phyloP scores from a whole-genome alignment of 495 filamentous ascomycete species.

The Margaritispora aquatica region DNA sequence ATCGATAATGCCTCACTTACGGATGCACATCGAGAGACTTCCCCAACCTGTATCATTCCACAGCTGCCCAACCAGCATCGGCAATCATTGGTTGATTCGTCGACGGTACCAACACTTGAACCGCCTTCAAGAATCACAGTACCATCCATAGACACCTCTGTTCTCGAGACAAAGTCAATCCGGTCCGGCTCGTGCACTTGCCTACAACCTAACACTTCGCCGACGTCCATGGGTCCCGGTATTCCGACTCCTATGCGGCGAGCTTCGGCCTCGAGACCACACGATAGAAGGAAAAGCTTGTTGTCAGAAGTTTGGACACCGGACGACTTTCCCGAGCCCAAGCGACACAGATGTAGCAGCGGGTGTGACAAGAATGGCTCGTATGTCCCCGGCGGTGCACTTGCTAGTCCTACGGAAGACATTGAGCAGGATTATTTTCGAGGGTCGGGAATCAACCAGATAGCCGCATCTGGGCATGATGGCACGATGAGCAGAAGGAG shows the following conservation, averaged over 20 bases:
- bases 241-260: not conserved
- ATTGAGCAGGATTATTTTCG: not conserved
- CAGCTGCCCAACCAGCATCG: not conserved
- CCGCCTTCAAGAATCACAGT: not conserved
- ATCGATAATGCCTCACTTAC: not conserved
- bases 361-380: conserved; percentile 4
- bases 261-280: conserved; percentile 2
- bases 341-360: not conserved
- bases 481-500: not conserved
- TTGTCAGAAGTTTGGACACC: conserved; percentile 23
- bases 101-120: not conserved
- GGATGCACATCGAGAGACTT: too few relatives aligned
- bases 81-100: not conserved
- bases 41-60: not conserved
- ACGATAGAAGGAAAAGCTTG: conserved; percentile 17
- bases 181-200: not conserved
- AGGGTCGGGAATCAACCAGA: not conserved
- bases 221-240: not conserved
- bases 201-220: not conserved
- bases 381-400: conserved; percentile 6
- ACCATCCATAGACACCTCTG: not conserved
- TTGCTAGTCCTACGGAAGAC: conserved; percentile 8
- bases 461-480: not conserved
- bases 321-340: conserved; percentile 6
- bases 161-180: not conserved